These are phyloP conservation scores for Daldinia concentrica DNA, from an alignment of 495 filamentous ascomycete genomes.

Conservation along the genomic window DNA sequence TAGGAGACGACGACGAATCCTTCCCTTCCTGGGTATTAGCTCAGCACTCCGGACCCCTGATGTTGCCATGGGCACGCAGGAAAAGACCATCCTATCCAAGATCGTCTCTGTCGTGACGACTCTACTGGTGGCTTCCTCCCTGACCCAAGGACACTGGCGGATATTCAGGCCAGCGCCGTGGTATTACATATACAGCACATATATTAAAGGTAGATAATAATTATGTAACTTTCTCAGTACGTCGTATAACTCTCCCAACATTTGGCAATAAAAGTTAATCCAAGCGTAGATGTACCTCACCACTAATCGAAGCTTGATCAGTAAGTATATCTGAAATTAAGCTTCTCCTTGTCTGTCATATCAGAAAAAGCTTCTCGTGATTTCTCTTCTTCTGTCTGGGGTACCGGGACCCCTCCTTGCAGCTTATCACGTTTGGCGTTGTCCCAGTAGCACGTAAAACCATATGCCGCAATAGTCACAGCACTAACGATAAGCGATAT, in stretches of 20 bases:
- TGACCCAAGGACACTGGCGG: neutral
- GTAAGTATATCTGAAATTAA: constrained; percentile 58
- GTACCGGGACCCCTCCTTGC: constrained; percentile 66
- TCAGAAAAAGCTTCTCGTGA: constrained; percentile 56
- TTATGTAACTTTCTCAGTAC: neutral
- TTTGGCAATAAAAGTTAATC: neutral
- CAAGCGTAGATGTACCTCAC: neutral
- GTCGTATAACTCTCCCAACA: neutral
- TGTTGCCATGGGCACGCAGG: too few species aligned
- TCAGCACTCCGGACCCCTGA: too few species aligned
- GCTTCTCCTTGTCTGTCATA: constrained; percentile 68
- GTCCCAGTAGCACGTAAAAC: constrained; percentile 14
- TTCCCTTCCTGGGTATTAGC: neutral
- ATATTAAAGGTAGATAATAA: neutral
- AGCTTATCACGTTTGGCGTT: constrained; percentile 9
- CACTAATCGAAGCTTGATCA: neutral
- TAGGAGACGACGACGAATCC: neutral
- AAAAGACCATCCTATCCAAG: neutral
- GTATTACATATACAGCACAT: neutral
- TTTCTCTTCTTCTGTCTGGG: constrained; percentile 42
- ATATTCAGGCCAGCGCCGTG: neutral
- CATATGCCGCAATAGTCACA: constrained; percentile 4
- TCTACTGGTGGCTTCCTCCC: neutral
- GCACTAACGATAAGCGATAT: constrained; percentile 18
- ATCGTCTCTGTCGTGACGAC: neutral